phyloP scores from a whole-genome alignment of 2,329 filamentous ascomycete species.

The Fusarium robinianum region DNA sequence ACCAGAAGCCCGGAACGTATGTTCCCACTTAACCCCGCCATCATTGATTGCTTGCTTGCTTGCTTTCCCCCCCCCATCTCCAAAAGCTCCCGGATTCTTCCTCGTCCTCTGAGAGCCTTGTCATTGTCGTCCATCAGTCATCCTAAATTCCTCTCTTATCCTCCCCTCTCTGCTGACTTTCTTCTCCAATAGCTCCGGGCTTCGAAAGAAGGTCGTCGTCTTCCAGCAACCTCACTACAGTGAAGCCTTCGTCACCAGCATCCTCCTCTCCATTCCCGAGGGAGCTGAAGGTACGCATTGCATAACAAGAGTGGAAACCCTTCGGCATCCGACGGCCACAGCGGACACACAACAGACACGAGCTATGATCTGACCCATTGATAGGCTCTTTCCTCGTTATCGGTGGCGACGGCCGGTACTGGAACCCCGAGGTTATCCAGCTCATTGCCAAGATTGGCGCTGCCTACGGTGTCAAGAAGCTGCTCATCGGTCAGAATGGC shows the following conservation, averaged over 20 bases:
- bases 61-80: background rate
- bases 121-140: slow-evolving; percentile 1
- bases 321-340: background rate
- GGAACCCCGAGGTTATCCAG: slow-evolving; percentile 95
- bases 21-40: slow-evolving; percentile 59
- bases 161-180: slow-evolving; percentile 15
- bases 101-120: background rate
- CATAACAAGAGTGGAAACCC: slow-evolving; percentile 15
- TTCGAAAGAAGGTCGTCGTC: slow-evolving; percentile 98
- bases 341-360: background rate
- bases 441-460: slow-evolving; percentile 96
- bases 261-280: slow-evolving; percentile 94
- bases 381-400: slow-evolving; percentile 84
- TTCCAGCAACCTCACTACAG: slow-evolving; percentile 96
- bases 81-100: too few relatives aligned
- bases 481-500: slow-evolving; percentile 92
- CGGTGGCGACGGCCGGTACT: slow-evolving; percentile 95
- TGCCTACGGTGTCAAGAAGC: slow-evolving; percentile 98
- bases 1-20: slow-evolving; percentile 99
- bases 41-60: background rate
- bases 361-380: slow-evolving; percentile 22
- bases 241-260: slow-evolving; percentile 92
- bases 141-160: background rate
- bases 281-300: slow-evolving; percentile 76
- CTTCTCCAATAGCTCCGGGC: slow-evolving; percentile 72